Conservation (phyloP, 768 basidiomycete species). For the Collybiopsis confluens region DNA sequence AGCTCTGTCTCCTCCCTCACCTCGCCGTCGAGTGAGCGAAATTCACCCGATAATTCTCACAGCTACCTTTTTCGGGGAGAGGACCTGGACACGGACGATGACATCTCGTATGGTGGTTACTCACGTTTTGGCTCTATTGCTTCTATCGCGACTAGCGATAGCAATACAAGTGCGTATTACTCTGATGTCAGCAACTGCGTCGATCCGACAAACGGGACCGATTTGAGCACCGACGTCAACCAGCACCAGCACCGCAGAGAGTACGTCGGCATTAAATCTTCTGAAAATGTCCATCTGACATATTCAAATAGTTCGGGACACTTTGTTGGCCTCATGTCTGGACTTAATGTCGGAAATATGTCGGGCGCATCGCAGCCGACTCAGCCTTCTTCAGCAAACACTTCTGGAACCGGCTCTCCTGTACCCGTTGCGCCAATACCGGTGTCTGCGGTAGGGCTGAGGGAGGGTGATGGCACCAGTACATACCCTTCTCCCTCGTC, state of each 20-base stretch:
- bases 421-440: not conserved
- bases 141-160: constrained; percentile 58
- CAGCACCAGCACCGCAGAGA: constrained; percentile 19
- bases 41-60: constrained; percentile 48
- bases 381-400: not conserved
- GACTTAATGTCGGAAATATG: constrained; percentile 33
- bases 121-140: constrained; percentile 61
- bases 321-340: constrained; percentile 39
- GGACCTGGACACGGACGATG: constrained; percentile 52
- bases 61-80: constrained; percentile 44
- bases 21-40: constrained; percentile 47
- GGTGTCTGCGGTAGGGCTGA: not conserved
- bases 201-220: constrained; percentile 22
- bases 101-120: constrained; percentile 42
- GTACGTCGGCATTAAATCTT: constrained; percentile 36
- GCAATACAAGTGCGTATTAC: constrained; percentile 48
- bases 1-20: constrained; percentile 46
- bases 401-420: constrained; percentile 2
- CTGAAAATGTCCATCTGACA: constrained; percentile 13
- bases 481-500: constrained; percentile 42
- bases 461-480: constrained; percentile 13
- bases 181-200: constrained; percentile 38
- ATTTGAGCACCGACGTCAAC: constrained; percentile 27
- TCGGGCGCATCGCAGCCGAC: constrained; percentile 6
- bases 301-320: constrained; percentile 29